These are phyloP conservation scores for Rhexocercosporidium sp. DNA, from an alignment of 2,329 filamentous ascomycete species.

Conservation along the genomic window DNA sequence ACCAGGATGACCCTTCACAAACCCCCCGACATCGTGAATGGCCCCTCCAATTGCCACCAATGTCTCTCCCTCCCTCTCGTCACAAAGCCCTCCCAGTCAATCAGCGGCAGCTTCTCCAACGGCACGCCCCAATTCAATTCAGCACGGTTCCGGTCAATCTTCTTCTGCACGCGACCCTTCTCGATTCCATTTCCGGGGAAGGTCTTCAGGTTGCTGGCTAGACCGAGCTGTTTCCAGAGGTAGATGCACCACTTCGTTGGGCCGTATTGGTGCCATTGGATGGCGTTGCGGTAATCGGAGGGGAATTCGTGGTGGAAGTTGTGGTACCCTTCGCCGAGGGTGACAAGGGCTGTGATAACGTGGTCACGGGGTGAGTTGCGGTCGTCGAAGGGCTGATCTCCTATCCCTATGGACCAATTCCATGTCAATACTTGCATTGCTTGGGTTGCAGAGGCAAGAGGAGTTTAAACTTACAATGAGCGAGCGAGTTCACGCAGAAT, in stretches of 20 bases:
- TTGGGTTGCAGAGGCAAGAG: neutral
- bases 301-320: slow-evolving; percentile 96
- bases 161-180: slow-evolving; percentile 88
- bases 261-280: slow-evolving; percentile 87
- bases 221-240: slow-evolving; percentile 78
- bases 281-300: slow-evolving; percentile 90
- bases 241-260: slow-evolving; percentile 89
- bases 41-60: slow-evolving; percentile 79
- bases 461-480: slow-evolving; percentile 63
- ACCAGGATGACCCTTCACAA: slow-evolving; percentile 85
- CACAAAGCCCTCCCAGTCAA: slow-evolving; percentile 84
- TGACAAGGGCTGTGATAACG: slow-evolving; percentile 82
- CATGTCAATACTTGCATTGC: neutral
- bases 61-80: slow-evolving; percentile 76
- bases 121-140: slow-evolving; percentile 83
- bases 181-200: slow-evolving; percentile 90
- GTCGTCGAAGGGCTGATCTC: slow-evolving; percentile 88
- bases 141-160: slow-evolving; percentile 81
- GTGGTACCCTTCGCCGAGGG: slow-evolving; percentile 86
- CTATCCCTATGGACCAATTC: slow-evolving; percentile 54
- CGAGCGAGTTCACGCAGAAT: slow-evolving; percentile 88
- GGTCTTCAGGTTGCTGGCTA: slow-evolving; percentile 84
- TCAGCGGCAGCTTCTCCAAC: slow-evolving; percentile 79
- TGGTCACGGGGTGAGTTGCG: slow-evolving; percentile 87
- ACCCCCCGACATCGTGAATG: slow-evolving; percentile 80